phyloP scores from a whole-genome alignment of 2,329 filamentous ascomycete species.

The Claviceps sp. region DNA sequence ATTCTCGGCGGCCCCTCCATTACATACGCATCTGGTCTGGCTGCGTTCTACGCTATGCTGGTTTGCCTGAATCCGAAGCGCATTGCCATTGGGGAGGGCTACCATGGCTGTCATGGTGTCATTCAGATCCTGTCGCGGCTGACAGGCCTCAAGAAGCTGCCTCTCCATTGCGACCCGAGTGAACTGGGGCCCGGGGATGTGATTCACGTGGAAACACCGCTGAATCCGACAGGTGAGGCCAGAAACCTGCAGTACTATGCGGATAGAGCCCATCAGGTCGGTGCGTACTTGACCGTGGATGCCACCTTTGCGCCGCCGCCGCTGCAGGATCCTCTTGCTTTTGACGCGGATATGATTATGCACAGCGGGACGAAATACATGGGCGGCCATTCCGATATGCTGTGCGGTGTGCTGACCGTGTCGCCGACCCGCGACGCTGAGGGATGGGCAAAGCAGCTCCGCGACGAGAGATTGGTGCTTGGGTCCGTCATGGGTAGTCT shows the following conservation, averaged over 20 bases:
- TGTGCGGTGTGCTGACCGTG: constrained; percentile 71
- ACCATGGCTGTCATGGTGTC: constrained; percentile 89
- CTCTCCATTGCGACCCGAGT: constrained; percentile 53
- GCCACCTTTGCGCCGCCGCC: constrained; percentile 88
- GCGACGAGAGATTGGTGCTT: constrained; percentile 58
- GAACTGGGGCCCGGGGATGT: constrained; percentile 66
- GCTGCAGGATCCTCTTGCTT: constrained; percentile 70
- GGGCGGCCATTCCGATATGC: constrained; percentile 86
- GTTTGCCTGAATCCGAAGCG: constrained; percentile 72
- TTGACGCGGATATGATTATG: constrained; percentile 77
- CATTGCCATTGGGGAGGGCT: constrained; percentile 72
- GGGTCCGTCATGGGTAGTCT: constrained; percentile 79
- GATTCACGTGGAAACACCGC: constrained; percentile 81
- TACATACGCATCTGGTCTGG: constrained; percentile 73
- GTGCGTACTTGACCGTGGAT: constrained; percentile 72
- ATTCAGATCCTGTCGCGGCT: constrained; percentile 61
- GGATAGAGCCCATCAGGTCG: constrained; percentile 53
- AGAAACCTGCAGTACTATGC: constrained; percentile 61
- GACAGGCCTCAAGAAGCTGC: constrained; percentile 58
- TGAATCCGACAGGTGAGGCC: constrained; percentile 81
- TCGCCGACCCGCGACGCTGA: constrained; percentile 28
- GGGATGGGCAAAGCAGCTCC: constrained; percentile 45
- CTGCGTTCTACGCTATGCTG: constrained; percentile 78
- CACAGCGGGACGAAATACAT: constrained; percentile 94
- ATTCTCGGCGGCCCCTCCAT: constrained; percentile 58